A percentile compares a stretch with the other conserved stretches of the same genome.
Evolutionary conservation across 257 asterid genomes (phyloP).

Genomic region (Jacaranda copaia): DNA sequence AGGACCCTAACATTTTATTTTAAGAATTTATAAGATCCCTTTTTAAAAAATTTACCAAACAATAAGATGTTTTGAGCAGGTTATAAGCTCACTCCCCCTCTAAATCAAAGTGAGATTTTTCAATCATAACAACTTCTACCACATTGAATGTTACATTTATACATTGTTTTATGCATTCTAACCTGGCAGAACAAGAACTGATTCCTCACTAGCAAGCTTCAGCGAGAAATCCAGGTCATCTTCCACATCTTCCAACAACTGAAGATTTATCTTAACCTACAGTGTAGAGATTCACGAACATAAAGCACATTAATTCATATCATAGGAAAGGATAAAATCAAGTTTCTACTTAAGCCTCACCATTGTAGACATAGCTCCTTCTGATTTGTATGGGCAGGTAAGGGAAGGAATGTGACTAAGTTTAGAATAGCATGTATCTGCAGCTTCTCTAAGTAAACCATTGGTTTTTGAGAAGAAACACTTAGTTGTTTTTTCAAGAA

Average conservation of each 20-base stretch:
- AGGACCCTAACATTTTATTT: too few species aligned
- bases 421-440: conserved; percentile 48
- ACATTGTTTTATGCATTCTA: neutral
- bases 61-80: too few species aligned
- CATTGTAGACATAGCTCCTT: conserved; percentile 80
- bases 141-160: neutral
- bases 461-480: conserved; percentile 53
- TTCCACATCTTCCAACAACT: conserved; percentile 49
- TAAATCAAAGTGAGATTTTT: neutral
- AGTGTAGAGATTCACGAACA: conserved; percentile 10
- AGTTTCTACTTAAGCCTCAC: conserved; percentile 38
- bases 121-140: neutral
- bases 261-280: conserved; percentile 60
- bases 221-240: conserved; percentile 68
- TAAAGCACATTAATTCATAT: neutral
- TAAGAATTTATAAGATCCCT: too few species aligned
- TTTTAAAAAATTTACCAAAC: too few species aligned
- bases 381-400: conserved; percentile 61
- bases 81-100: too few species aligned
- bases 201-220: conserved; percentile 73
- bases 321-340: neutral
- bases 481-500: conserved; percentile 56
- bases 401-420: conserved; percentile 59
- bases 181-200: conserved; percentile 73
- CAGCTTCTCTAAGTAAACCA: conserved; percentile 61